Base-by-base conservation (phyloP, 306 rosid species). In the Vigna hirtella region DNA sequence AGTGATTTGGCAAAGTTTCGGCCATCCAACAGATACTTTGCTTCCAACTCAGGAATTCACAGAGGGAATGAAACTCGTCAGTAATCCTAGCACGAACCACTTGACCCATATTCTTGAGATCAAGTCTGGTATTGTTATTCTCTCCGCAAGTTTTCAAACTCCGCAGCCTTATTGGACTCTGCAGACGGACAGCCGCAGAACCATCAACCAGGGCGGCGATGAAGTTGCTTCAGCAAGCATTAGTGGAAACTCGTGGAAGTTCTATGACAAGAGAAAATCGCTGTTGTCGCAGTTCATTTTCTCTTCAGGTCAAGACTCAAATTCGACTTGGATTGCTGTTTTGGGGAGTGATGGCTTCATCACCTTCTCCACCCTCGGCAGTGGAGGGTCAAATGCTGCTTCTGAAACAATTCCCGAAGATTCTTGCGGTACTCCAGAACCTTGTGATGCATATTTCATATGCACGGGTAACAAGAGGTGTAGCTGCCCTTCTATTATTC, bases 101-200 rank as follows among this genome's bases (percentile, higher is more conserved):
- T 74, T 87, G 82, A 88, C 87, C 65, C 85, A 83, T 83, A 28
- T 79, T 81, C 94, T 95, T 67, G 86, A 95, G 83, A 87, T 95
- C 62, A 85, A 83, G 61, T 91, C 97, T 17, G 96, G 99, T 3
- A 88, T 84, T 72, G 63, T 88, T 66, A 32, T 87, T 76, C 94
- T 95, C 45, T 91, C 85, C 2, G 94, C 91, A 32, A 96, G 83
- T 66, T 95, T 82, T 71, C 66, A 18, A 49, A 78, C 81, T 4
- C 94, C 91, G 5, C 99, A 93, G 88, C 89, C 95, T 79, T 95
- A 93, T 78, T 95, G 99, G 98, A 86, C 97, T 48, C 83, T 93
- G 88, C 82, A 77, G 58, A 86, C 78, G 28, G 99, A 95, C 67
- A 80, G 2, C 72, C 85, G 99, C 15, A 93, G 42, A 76, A 87